Evolutionary conservation across 148 eudicot species (phyloP).

Genomic region (Rhododendron williamsianum): DNA sequence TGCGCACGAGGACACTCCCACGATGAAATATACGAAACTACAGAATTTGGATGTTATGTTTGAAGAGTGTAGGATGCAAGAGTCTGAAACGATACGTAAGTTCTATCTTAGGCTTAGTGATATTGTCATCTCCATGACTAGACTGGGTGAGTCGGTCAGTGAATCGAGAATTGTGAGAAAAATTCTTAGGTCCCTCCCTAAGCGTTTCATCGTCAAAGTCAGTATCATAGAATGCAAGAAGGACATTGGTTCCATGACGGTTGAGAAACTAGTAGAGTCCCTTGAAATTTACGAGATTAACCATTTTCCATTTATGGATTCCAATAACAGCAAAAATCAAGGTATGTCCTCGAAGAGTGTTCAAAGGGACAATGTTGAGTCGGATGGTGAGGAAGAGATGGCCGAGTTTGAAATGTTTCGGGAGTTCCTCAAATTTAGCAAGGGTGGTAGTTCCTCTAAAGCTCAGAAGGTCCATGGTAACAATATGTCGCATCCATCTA

Average conservation of each 20-base stretch:
- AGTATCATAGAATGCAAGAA: neutral
- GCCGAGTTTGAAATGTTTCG: neutral
- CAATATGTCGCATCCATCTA: neutral
- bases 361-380: neutral
- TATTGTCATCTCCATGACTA: neutral
- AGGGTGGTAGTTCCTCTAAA: neutral
- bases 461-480: neutral
- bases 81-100: neutral
- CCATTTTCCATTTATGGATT: neutral
- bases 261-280: neutral
- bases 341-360: neutral
- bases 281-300: neutral
- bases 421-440: neutral
- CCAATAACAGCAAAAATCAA: neutral
- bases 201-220: neutral
- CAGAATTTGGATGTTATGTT: neutral
- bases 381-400: neutral
- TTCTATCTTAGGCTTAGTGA: neutral
- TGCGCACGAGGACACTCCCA: neutral
- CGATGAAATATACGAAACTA: neutral
- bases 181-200: neutral
- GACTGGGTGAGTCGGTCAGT: neutral
- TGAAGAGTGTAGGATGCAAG: neutral
- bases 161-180: neutral
- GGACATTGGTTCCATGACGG: neutral